A percentile compares a stretch with the other conserved stretches of the same genome.
phyloP scores from a whole-genome alignment of 768 basidiomycete genomes.

The Podaxis rugospora region DNA sequence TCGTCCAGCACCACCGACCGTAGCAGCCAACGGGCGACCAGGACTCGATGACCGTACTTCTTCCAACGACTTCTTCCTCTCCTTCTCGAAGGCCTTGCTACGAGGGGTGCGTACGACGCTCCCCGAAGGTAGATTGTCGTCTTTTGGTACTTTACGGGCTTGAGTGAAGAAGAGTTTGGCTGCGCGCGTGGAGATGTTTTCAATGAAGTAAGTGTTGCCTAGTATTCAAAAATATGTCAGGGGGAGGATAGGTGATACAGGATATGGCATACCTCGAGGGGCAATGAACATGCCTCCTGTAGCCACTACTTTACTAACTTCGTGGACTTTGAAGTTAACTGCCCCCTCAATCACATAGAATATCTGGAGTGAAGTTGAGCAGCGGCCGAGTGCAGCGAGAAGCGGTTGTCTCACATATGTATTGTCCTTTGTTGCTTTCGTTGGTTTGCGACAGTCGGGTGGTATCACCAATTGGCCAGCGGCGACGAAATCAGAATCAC shows the following conservation, averaged over 20 bases:
- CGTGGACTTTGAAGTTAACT: constrained; percentile 80
- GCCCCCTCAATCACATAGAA: constrained; percentile 83
- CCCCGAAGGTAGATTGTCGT: constrained; percentile 15
- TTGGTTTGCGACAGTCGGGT: constrained; percentile 73
- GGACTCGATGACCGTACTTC: constrained; percentile 6
- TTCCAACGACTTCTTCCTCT: constrained; percentile 6
- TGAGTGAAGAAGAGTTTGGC: constrained; percentile 91
- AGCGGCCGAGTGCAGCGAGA: background rate
- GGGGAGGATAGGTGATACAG: background rate
- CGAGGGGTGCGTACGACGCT: background rate
- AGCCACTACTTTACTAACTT: constrained; percentile 71
- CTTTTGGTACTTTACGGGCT: constrained; percentile 46
- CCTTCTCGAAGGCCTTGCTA: background rate
- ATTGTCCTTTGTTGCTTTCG: constrained; percentile 89
- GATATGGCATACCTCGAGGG: constrained; percentile 60
- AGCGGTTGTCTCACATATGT: constrained; percentile 35
- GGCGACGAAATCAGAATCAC: constrained; percentile 88
- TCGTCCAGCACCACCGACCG: background rate
- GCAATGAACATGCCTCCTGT: constrained; percentile 87
- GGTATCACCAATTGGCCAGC: constrained; percentile 86
- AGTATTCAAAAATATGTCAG: background rate
- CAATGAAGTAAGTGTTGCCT: constrained; percentile 91
- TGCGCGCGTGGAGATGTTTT: constrained; percentile 78
- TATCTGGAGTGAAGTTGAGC: constrained; percentile 24
- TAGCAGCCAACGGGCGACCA: background rate